phyloP scores from a whole-genome alignment of 306 rosid genomes.

The Pueraria montana region DNA sequence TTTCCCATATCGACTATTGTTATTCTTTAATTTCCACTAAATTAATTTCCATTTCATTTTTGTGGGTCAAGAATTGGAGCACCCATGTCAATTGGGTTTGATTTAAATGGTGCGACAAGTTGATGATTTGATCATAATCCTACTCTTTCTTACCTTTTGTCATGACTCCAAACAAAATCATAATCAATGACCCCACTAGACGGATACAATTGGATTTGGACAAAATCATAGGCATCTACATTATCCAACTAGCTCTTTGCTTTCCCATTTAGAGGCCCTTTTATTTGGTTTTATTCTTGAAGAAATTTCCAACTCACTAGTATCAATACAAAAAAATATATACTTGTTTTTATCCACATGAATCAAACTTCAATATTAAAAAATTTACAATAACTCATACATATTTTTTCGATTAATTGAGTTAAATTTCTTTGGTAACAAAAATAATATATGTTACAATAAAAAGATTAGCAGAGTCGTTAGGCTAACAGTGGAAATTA shows the following conservation, averaged over 20 bases:
- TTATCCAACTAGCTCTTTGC: conserved; percentile 21
- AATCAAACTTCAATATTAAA: too few relatives aligned
- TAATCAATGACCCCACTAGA: conserved; percentile 54
- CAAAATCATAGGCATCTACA: conserved; percentile 47
- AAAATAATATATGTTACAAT: neutral
- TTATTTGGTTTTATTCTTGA: neutral
- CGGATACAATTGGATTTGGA: conserved; percentile 58
- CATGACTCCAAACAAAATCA: conserved; percentile 55
- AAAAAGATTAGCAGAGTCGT: too few relatives aligned
- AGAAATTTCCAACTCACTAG: neutral
- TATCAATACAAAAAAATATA: neutral
- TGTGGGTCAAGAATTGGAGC: conserved; percentile 7
- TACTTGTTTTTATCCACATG: too few relatives aligned
- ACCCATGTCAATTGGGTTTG: neutral
- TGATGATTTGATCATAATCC: conserved; percentile 51
- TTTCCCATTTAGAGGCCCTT: neutral
- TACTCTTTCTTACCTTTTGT: conserved; percentile 46
- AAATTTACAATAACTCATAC: too few relatives aligned
- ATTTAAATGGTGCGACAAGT: conserved; percentile 40
- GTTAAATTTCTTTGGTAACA: too few relatives aligned
- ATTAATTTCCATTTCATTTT: neutral
- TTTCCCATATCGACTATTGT: neutral
- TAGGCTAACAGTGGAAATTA: too few relatives aligned
- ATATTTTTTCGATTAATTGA: too few relatives aligned
- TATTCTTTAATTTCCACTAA: neutral